A percentile compares a stretch with the other conserved stretches of the same genome.
phyloP scores from a whole-genome alignment of 2,329 filamentous ascomycete genomes.

The Teratosphaeria destructans region DNA sequence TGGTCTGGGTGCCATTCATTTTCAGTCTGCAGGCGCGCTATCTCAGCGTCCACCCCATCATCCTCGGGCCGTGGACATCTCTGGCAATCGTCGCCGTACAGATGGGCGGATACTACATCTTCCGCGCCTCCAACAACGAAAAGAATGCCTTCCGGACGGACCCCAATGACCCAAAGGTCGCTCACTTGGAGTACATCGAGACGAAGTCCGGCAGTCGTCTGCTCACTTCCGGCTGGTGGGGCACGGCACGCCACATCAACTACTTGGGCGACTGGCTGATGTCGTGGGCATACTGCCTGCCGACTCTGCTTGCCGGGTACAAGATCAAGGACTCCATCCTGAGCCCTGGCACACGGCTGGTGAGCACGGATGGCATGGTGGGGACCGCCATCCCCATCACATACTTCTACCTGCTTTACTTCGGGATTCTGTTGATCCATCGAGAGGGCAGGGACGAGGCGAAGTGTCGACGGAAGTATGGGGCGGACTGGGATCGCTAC shows the following conservation, averaged over 20 bases:
- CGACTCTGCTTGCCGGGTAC: conserved; percentile 77
- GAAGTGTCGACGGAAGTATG: conserved; percentile 86
- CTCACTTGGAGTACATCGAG: conserved; percentile 75
- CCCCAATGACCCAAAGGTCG: conserved; percentile 66
- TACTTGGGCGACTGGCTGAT: conserved; percentile 94
- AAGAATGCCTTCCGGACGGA: conserved; percentile 92
- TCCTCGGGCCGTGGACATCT: conserved; percentile 61
- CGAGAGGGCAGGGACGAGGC: conserved; percentile 80
- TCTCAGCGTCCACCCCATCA: conserved; percentile 67
- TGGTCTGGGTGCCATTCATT: conserved; percentile 85
- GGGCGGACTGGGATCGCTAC: conserved; percentile 83
- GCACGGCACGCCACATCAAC: conserved; percentile 83
- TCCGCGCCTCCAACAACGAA: conserved; percentile 86
- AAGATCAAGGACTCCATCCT: conserved; percentile 52
- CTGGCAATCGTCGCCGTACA: conserved; percentile 57
- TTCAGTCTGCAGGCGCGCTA: conserved; percentile 81
- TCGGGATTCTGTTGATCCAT: conserved; percentile 75
- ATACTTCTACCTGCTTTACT: conserved; percentile 92
- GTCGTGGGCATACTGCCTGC: conserved; percentile 80
- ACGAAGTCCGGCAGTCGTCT: conserved; percentile 74
- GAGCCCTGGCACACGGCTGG: conserved; percentile 48
- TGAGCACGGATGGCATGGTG: conserved; percentile 47
- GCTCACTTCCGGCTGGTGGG: conserved; percentile 87
- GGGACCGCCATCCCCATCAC: conserved; percentile 83
- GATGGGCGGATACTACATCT: conserved; percentile 71